Base-by-base conservation (phyloP, 495 filamentous ascomycete genomes). In the Penicillium cataractarum region DNA sequence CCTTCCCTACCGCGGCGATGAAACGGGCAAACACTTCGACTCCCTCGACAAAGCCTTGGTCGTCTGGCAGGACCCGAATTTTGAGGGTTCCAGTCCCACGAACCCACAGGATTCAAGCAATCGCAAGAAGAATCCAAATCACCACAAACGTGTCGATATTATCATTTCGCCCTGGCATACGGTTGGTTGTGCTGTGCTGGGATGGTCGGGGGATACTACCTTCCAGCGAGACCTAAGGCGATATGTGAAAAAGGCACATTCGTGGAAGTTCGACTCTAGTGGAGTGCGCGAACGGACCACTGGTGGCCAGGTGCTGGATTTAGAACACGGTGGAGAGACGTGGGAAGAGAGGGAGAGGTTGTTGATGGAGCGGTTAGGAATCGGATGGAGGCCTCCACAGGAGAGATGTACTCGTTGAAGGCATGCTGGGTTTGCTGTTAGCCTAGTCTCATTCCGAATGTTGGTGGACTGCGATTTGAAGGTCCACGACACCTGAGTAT, bases 141-240 rank as follows among this genome's bases (percentile, higher is more conserved):
- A 81, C 6, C 93, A 97, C 68, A 85, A 92, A 21, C 82, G 93
- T 19, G 93, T 99, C 7, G 94, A 98, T 70, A 97, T 99, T 62
- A 96, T 99, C 69, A 82, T 98, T 60, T 87, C 87, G 19, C 93
- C 93, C 1, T 96, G 93, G 90, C 87, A 86, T 32, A 95, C 91
- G 4, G 85, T 90, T 3, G 95, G 96, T 0, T 97, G 92, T 67
- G 95, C 92, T 0, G 83, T 98, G 3, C 76, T 93, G 4, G 93
- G 91, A 3, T 98, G 94, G 96, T 88, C 89, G 15, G 90, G 92
- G 3, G 96, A 88, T 9, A 92, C 87, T 6, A 97, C 93, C 0
- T 99, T 97, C 68, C 85, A 97, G 78, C 79, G 96, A 32, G 95
- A 99, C 73, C 69, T 99, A 57, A 78, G 93, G 40, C 75, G 88